Evolutionary conservation across 306 rosid species (phyloP), one percentile per base, ranked within the genome.

Genomic region (Argentina anserina): DNA sequence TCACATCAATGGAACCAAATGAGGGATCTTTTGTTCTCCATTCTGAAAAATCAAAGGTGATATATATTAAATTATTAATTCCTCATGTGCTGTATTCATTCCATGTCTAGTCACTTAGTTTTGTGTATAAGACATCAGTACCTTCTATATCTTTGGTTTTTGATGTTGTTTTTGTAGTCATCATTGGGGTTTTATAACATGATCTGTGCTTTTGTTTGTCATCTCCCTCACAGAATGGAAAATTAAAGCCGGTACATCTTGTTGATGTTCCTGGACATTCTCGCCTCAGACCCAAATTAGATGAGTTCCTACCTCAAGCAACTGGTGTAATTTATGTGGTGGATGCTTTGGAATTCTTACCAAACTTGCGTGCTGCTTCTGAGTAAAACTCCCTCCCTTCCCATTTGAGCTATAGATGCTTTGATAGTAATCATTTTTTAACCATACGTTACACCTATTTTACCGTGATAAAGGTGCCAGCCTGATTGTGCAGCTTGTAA

Each of bases 211-310:
- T 9, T 62, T 42, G 67, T 55, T 41, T 49, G 58, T 25, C 36
- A 2, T 75, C 72, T 63, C 52, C 63, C 80, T 66, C 29, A 74
- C 85, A 91, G 97, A 91, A 84, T 79, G 84, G 87, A n/a, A 93
- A 91, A 87, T 41, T 79, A 70, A 91, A 89, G 72, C 91, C 94
- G 46, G 81, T 90, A 81, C 92, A 85, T 81, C 59, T 90, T 85
- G 89, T 93, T 73, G 96, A 93, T 84, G 92, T 90, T 78, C 96
- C 98, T 21, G 98, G 98, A 40, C 97, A 93, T 87, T 90, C 96
- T 79, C 96, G 93, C 67, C 98, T 93, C 75, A 88, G 85, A 52
- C 85, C 93, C 79, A 93, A 89, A 76, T 83, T 93, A 70, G 97
- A 93, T 67, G 96, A 93, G 67, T 87, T 83, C 81, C 80, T 93